Evolutionary conservation across 768 basidiomycete genomes (phyloP).

Genomic region (Collybiopsis luxurians): DNA sequence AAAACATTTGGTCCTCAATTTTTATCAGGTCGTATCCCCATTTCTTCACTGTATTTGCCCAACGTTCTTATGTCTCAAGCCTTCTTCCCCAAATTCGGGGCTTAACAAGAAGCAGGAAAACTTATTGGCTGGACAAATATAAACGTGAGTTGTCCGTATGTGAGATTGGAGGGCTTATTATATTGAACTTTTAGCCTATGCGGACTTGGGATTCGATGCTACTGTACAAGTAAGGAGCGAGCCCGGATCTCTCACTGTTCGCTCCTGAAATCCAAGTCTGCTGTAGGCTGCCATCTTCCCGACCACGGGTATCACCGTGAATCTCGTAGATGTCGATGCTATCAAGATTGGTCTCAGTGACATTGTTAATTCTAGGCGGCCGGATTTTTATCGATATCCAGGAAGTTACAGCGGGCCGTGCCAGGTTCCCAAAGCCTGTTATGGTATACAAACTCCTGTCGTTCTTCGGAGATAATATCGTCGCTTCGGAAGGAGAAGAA

Average conservation of each 20-base stretch:
- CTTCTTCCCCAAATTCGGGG: background rate
- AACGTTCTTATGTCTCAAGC: background rate
- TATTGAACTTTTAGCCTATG: background rate
- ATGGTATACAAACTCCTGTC: slow-evolving; percentile 40
- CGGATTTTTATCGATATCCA: no score
- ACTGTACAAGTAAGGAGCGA: background rate
- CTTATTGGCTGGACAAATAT: background rate
- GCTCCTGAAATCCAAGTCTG: no score
- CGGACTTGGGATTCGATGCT: background rate
- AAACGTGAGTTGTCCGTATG: background rate
- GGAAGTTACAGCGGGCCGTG: slow-evolving; percentile 48
- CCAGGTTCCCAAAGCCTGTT: slow-evolving; percentile 57
- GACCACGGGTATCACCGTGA: background rate
- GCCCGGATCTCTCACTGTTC: no score
- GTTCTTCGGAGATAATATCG: slow-evolving; percentile 60
- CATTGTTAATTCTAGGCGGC: background rate
- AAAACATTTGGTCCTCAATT: background rate
- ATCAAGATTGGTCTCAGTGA: slow-evolving; percentile 12
- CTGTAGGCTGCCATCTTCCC: background rate
- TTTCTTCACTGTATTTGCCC: background rate
- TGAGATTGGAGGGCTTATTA: background rate
- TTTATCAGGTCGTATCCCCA: background rate
- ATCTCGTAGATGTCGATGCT: slow-evolving; percentile 4
- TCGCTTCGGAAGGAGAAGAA: slow-evolving; percentile 60
- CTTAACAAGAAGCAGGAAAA: background rate